Evolutionary conservation across 192 early-diverging fungal species (phyloP), one percentile per base, ranked within the genome.

Genomic region (Backusella tarrabulga): DNA sequence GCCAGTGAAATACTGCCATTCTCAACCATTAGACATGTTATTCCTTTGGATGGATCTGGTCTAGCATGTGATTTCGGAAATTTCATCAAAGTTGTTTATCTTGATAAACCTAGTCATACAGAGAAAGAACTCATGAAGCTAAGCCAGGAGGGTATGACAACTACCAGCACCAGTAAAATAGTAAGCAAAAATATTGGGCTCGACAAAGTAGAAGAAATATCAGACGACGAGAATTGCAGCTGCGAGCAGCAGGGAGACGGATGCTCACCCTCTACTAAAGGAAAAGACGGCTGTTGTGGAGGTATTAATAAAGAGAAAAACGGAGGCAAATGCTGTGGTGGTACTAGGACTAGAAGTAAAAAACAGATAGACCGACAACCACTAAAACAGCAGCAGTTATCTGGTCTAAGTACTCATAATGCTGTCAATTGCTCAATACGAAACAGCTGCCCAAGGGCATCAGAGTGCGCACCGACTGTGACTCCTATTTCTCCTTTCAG

Each of bases 31-130:
- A 67, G 67, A 12, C 78, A 76, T 38, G 54, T 83, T 34, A 63
- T 79, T 5, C 71, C 78, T 9, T 19, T 83, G 21, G 72, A 77
- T 67, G 78, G 78, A 7, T 71, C 54, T 50, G 81, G 78, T 0
- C 35, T 83, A 26, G 81, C 78, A 11, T 83, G 78, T 40, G 81
- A 83, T 40, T 83, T 73, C 40, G 81, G 81, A 34, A 83, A 83
- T 32, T 83, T 83, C 52, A 73, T 83, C 35, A 83, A 83, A 71
- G 34, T 81, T 12, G 68, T 81, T 38, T 76, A 72, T 14, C 71
- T 72, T 23, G 71, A 72, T 72, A 72, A 72, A 50, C 71, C 42
- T 2, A 72, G 71, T 50, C 17, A 46, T 23, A 72, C 71, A 29
- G 71, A 72, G 17, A 72, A 72, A 44, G 71, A 72, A 12, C 41